phyloP scores from a whole-genome alignment of 345 rosid species.

The Luvunga scandens region DNA sequence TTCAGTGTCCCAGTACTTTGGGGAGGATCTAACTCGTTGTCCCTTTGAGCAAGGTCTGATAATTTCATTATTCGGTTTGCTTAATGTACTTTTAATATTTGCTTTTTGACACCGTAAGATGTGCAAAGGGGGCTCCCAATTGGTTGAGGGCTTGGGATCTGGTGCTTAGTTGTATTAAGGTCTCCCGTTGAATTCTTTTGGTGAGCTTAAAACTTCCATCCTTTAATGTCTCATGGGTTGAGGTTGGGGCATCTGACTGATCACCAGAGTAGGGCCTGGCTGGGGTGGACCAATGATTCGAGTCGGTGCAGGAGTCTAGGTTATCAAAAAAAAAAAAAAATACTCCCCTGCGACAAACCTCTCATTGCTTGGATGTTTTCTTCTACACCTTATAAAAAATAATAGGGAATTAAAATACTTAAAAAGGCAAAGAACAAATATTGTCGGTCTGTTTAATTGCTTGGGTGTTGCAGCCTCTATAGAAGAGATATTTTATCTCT shows the following conservation, averaged over 20 bases:
- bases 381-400: background rate
- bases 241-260: no score
- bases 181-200: no score
- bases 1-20: slow-evolving; percentile 90
- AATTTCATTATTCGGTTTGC: background rate
- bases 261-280: no score
- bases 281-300: no score
- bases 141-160: no score
- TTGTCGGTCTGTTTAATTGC: background rate
- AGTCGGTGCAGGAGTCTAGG: no score
- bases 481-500: background rate
- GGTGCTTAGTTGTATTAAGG: no score
- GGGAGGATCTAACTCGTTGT: slow-evolving; percentile 96
- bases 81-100: background rate
- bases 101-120: background rate
- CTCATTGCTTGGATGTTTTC: background rate
- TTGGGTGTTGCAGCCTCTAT: background rate
- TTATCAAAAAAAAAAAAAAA: no score
- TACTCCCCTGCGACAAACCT: background rate
- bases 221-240: no score
- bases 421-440: background rate
- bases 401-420: background rate
- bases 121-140: background rate
- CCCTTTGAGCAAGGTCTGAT: slow-evolving; percentile 95
- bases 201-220: no score